Conservation (phyloP, 768 basidiomycete species). For the Mycena haematopus region DNA sequence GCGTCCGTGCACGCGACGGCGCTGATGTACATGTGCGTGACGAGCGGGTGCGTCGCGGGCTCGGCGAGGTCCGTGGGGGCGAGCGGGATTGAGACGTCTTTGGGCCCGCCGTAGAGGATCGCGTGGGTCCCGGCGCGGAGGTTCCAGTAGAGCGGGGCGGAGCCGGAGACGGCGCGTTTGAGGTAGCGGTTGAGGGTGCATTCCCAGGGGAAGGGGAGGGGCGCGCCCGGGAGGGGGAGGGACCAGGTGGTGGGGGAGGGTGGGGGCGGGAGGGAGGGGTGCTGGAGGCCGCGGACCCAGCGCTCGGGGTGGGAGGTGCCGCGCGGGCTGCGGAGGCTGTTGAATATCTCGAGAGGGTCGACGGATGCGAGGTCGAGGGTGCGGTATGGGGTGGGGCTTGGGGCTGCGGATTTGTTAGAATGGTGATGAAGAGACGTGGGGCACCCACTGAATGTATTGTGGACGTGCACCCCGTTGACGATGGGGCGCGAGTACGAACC, state of each 20-base stretch:
- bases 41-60: slow-evolving; percentile 68
- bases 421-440: neutral
- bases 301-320: slow-evolving; percentile 47
- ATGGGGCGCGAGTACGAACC: slow-evolving; percentile 19
- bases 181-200: slow-evolving; percentile 66
- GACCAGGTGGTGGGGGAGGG: slow-evolving; percentile 65
- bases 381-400: slow-evolving; percentile 21
- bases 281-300: slow-evolving; percentile 55
- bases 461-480: slow-evolving; percentile 20
- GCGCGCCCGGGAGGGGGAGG: slow-evolving; percentile 43
- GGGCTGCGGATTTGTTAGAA: slow-evolving; percentile 2
- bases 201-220: slow-evolving; percentile 54
- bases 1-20: slow-evolving; percentile 57
- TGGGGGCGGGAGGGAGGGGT: slow-evolving; percentile 56
- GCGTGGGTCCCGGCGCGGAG: slow-evolving; percentile 38
- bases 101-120: slow-evolving; percentile 39
- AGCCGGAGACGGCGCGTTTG: slow-evolving; percentile 47
- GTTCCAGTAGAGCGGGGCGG: slow-evolving; percentile 56
- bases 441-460: slow-evolving; percentile 28
- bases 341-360: slow-evolving; percentile 41
- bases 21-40: slow-evolving; percentile 62
- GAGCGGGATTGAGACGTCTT: slow-evolving; percentile 38
- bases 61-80: slow-evolving; percentile 50
- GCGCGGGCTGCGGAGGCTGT: slow-evolving; percentile 38
- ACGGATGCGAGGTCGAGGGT: slow-evolving; percentile 9